These are phyloP conservation scores for Emiliania huxleyi DNA, from an alignment of 78 protist species.

Conservation along the genomic window DNA sequence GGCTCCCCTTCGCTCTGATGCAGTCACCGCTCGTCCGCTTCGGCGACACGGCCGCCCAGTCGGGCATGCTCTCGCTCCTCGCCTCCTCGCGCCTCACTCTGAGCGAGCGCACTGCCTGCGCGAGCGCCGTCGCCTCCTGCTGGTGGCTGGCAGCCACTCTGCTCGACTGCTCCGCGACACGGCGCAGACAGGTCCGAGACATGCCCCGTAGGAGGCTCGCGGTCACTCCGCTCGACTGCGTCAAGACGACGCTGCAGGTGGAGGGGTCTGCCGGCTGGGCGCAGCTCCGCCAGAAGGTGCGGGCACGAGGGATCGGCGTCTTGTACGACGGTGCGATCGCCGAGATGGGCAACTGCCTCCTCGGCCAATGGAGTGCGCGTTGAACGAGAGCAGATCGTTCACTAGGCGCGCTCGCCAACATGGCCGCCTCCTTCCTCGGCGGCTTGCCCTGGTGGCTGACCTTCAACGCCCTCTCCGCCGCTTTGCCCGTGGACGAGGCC, in stretches of 20 bases:
- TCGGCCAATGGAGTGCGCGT: too few relatives aligned
- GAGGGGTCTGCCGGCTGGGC: constrained; percentile 42
- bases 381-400: too few relatives aligned
- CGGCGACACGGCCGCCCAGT: constrained; percentile 85
- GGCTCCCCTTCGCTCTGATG: constrained; percentile 66
- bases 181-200: too few relatives aligned
- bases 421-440: constrained; percentile 44
- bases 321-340: background rate
- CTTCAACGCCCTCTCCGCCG: constrained; percentile 57
- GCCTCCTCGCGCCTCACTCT: constrained; percentile 56
- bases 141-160: too few relatives aligned
- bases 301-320: background rate
- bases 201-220: too few relatives aligned
- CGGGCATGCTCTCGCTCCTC: constrained; percentile 71
- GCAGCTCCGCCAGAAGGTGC: constrained; percentile 9
- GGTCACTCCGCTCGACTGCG: constrained; percentile 76
- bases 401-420: background rate
- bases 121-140: constrained; percentile 67
- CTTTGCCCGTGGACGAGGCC: constrained; percentile 5
- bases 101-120: constrained; percentile 63
- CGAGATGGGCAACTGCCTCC: too few relatives aligned
- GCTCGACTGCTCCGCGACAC: too few relatives aligned
- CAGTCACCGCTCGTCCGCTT: background rate
- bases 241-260: constrained; percentile 73
- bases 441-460: constrained; percentile 81